Percentiles rank a stretch among this genome's conserved stretches.
phyloP scores from a whole-genome alignment of 164 flowering plant species.

The Nymphaea colorata region DNA sequence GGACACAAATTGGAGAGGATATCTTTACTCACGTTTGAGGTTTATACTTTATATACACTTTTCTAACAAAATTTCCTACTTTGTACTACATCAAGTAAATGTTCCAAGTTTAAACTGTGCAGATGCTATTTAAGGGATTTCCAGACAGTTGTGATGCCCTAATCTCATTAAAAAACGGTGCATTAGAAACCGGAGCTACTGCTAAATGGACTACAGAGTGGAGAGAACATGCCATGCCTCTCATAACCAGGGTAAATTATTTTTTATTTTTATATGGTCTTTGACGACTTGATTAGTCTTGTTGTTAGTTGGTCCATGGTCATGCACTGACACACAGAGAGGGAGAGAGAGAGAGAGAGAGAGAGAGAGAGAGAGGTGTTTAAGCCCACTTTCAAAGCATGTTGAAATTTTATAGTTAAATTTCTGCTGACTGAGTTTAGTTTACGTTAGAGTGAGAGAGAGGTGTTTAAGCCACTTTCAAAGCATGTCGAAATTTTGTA shows the following conservation, averaged over 20 bases:
- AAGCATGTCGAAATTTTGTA: no score
- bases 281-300: no score
- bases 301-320: no score
- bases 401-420: no score
- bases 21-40: neutral
- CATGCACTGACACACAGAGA: no score
- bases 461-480: no score
- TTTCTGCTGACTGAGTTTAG: no score
- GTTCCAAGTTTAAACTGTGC: conserved; percentile 3
- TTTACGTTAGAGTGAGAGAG: no score
- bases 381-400: no score
- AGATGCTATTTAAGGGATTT: conserved; percentile 93
- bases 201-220: conserved; percentile 76
- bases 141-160: conserved; percentile 52
- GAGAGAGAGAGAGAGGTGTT: no score
- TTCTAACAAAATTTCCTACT: neutral
- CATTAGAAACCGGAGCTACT: conserved; percentile 41
- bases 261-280: neutral
- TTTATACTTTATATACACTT: neutral
- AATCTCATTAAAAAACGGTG: conserved; percentile 41
- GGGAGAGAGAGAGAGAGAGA: no score
- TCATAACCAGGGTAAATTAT: conserved; percentile 49
- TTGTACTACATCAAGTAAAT: neutral
- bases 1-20: neutral
- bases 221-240: conserved; percentile 84